A percentile compares a stretch with the other conserved stretches of the same genome.
Conservation (phyloP, 306 rosid genomes). For the Fragaria vesca region DNA sequence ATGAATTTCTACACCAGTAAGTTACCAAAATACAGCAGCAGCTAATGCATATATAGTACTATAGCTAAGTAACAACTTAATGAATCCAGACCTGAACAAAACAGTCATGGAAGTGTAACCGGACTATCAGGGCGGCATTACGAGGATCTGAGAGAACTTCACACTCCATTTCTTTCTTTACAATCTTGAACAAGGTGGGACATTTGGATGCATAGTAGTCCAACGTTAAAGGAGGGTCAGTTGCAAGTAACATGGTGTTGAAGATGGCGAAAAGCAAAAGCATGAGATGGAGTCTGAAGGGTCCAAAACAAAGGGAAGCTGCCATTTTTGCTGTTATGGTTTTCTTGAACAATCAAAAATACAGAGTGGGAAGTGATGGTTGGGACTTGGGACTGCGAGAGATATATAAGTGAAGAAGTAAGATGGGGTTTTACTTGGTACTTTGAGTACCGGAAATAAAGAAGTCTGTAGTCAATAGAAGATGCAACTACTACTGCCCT, state of each 20-base stretch:
- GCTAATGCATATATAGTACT: not conserved
- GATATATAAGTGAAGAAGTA: constrained; percentile 29
- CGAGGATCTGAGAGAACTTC: constrained; percentile 64
- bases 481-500: constrained; percentile 74
- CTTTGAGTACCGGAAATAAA: constrained; percentile 35
- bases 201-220: constrained; percentile 76
- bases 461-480: constrained; percentile 56
- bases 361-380: constrained; percentile 45
- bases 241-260: constrained; percentile 38
- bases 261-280: constrained; percentile 28
- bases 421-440: constrained; percentile 20
- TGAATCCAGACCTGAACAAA: constrained; percentile 66
- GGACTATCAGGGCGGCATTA: constrained; percentile 59
- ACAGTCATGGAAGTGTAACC: constrained; percentile 90
- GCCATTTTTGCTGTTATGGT: constrained; percentile 39
- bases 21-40: not conserved
- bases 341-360: constrained; percentile 21
- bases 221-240: constrained; percentile 54
- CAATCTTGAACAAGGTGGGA: constrained; percentile 63
- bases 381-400: constrained; percentile 40
- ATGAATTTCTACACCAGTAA: not conserved
- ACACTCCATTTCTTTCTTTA: constrained; percentile 76
- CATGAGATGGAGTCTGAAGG: constrained; percentile 32
- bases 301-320: constrained; percentile 26
- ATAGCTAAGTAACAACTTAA: not conserved